These are phyloP conservation scores for Saccharum hybrid DNA, from an alignment of 202 grass and related monocot genomes.

Conservation along the genomic window DNA sequence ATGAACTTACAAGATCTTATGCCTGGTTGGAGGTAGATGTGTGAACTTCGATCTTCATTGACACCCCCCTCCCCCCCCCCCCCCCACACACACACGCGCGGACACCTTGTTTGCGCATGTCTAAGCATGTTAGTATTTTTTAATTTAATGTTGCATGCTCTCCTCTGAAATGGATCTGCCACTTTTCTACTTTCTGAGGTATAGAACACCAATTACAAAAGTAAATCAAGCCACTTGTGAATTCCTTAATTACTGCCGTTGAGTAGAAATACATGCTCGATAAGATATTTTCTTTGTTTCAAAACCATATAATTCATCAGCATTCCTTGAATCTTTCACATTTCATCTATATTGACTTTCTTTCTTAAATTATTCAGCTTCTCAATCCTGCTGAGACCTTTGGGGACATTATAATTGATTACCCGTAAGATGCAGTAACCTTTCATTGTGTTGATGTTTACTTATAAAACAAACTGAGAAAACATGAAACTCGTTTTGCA, in stretches of 20 bases:
- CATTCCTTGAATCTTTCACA: constrained; percentile 21
- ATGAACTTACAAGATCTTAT: too few species aligned
- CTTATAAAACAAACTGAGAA: constrained; percentile 39
- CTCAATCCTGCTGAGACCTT: constrained; percentile 94
- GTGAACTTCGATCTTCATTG: too few species aligned
- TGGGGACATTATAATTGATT: constrained; percentile 89
- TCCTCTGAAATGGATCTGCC: too few species aligned
- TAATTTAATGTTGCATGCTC: too few species aligned
- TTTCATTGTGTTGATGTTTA: constrained; percentile 33
- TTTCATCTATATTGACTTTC: constrained; percentile 37
- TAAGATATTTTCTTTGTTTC: constrained; percentile 21
- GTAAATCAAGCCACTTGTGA: not conserved
- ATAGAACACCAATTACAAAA: too few species aligned
- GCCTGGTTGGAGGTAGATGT: too few species aligned
- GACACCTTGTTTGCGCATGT: too few species aligned
- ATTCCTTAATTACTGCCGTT: not conserved
- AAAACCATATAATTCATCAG: not conserved
- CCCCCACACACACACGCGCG: too few species aligned
- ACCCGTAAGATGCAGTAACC: constrained; percentile 71
- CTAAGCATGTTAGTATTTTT: too few species aligned
- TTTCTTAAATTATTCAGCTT: constrained; percentile 57
- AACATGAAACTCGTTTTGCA: constrained; percentile 37
- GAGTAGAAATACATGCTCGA: not conserved
- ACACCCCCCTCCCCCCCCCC: too few species aligned
- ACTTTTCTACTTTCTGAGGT: too few species aligned